Percentiles rank a stretch among this genome's conserved stretches.
Evolutionary conservation across 306 rosid species (phyloP).

Genomic region (Inga laurina): DNA sequence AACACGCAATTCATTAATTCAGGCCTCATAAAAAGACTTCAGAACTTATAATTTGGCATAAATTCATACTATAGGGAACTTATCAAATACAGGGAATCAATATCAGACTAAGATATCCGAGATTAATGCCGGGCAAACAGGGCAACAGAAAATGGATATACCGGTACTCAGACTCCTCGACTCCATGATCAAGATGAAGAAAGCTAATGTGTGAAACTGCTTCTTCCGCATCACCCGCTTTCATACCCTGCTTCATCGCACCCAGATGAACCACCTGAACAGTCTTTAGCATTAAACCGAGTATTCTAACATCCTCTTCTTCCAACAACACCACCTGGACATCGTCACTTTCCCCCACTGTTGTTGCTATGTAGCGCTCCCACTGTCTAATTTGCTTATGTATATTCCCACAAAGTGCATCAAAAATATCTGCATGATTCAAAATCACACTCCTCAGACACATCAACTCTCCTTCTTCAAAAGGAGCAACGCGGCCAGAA

Average conservation of each 20-base stretch:
- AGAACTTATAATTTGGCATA: background rate
- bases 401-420: conserved; percentile 71
- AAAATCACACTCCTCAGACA: conserved; percentile 62
- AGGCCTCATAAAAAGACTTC: background rate
- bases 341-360: conserved; percentile 43
- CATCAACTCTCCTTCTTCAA: conserved; percentile 64
- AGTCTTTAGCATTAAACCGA: conserved; percentile 61
- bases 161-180: conserved; percentile 80
- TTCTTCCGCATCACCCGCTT: conserved; percentile 55
- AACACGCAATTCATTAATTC: background rate
- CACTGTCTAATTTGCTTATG: conserved; percentile 60
- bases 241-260: conserved; percentile 59
- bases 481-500: conserved; percentile 13
- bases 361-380: conserved; percentile 53
- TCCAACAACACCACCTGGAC: conserved; percentile 30
- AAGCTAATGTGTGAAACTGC: conserved; percentile 67
- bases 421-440: conserved; percentile 65
- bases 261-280: conserved; percentile 75
- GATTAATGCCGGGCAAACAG: background rate
- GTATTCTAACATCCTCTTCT: conserved; percentile 58
- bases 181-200: conserved; percentile 74
- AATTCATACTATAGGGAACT: background rate
- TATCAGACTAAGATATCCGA: background rate
- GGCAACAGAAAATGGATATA: conserved; percentile 39
- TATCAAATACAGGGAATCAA: conserved; percentile 1